A percentile compares a stretch with the other conserved stretches of the same genome.
Evolutionary conservation across 495 filamentous ascomycete species (phyloP).

Genomic region (Hypoxylon cercidicola): DNA sequence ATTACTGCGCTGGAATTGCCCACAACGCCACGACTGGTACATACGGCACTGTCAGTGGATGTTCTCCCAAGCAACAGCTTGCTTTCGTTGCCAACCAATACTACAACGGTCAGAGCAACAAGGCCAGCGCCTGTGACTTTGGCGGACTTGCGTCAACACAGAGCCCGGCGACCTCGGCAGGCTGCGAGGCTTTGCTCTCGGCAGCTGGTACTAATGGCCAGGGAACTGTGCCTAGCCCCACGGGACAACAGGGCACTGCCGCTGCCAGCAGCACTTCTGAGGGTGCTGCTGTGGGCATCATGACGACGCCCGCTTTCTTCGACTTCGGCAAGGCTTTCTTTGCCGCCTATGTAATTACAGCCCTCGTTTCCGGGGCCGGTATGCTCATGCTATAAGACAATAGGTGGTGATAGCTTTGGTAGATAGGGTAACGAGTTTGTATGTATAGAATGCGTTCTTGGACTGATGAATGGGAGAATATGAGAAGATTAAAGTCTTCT

Average conservation of each 20-base stretch:
- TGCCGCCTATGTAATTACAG: conserved; percentile 68
- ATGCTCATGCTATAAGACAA: conserved; percentile 74
- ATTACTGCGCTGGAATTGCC: conserved; percentile 72
- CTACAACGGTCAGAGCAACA: conserved; percentile 69
- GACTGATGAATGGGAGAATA: conserved; percentile 21
- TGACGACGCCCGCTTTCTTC: conserved; percentile 61
- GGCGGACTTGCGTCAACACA: conserved; percentile 66
- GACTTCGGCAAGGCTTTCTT: conserved; percentile 67
- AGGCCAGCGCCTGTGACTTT: conserved; percentile 78
- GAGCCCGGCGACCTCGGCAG: conserved; percentile 54
- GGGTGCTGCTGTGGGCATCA: conserved; percentile 46
- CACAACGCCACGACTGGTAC: conserved; percentile 75
- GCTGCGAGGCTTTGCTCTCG: conserved; percentile 51
- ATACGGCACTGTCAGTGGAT: conserved; percentile 92
- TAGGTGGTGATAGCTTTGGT: conserved; percentile 1
- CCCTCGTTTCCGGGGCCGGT: conserved; percentile 68
- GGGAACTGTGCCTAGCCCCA: conserved; percentile 37
- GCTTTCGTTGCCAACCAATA: conserved; percentile 85
- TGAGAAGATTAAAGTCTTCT: conserved; percentile 11
- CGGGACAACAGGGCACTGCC: conserved; percentile 35
- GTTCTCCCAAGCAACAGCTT: conserved; percentile 77
- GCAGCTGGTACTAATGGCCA: conserved; percentile 53
- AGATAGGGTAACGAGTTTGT: conserved; percentile 30
- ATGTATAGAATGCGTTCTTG: conserved; percentile 33
- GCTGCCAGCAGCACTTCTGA: conserved; percentile 47